These are phyloP conservation scores for Gamarada debralockiae DNA, from an alignment of 495 filamentous ascomycete genomes.

Conservation along the genomic window DNA sequence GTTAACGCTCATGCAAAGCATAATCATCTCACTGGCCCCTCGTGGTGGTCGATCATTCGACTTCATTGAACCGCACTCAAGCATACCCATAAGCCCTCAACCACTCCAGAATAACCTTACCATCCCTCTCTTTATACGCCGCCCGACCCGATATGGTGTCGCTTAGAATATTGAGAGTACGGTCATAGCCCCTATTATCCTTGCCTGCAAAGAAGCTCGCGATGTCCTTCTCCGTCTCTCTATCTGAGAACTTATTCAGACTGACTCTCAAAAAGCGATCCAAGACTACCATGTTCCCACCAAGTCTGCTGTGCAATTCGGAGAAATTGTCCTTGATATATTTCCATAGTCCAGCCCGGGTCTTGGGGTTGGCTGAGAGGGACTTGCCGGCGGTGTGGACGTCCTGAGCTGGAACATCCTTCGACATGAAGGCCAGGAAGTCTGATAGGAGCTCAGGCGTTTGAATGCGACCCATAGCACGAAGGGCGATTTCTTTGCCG, in stretches of 20 bases:
- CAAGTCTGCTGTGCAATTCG: constrained; percentile 59
- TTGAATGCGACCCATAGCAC: constrained; percentile 70
- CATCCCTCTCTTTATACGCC: constrained; percentile 61
- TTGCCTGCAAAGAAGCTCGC: constrained; percentile 72
- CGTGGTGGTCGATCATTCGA: too few species aligned
- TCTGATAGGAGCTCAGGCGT: constrained; percentile 57
- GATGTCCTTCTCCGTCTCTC: constrained; percentile 61
- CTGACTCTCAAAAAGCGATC: constrained; percentile 80
- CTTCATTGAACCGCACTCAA: constrained; percentile 15
- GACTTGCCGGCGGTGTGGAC: constrained; percentile 73
- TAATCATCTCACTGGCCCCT: too few species aligned
- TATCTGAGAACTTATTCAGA: constrained; percentile 71
- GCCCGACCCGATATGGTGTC: constrained; percentile 64
- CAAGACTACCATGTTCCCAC: constrained; percentile 77
- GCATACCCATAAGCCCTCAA: constrained; percentile 55
- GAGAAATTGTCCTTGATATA: constrained; percentile 81
- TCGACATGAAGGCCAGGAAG: constrained; percentile 76
- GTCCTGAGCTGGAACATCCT: constrained; percentile 74
- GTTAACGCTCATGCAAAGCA: too few species aligned
- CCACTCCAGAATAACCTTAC: constrained; percentile 59
- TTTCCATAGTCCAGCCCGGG: constrained; percentile 71
- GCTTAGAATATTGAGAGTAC: constrained; percentile 56
- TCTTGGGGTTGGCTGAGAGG: constrained; percentile 66
- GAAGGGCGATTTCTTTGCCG: constrained; percentile 80
- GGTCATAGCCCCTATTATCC: constrained; percentile 61